phyloP scores from a whole-genome alignment of 352 stramenopile species.

The Pilasporangium apinafurcum region DNA sequence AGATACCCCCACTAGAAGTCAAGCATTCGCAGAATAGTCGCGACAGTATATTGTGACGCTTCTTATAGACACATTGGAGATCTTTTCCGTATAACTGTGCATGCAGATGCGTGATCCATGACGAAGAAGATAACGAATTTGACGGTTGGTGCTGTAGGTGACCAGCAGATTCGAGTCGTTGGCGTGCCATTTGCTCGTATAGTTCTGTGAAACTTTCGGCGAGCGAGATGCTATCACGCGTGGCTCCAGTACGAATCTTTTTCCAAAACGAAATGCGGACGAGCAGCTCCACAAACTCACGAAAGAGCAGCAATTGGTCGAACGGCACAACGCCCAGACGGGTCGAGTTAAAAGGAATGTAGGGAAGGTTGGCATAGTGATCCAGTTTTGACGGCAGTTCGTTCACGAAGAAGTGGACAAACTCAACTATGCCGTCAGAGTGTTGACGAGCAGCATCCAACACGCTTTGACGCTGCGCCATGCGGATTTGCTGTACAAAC shows the following conservation, averaged over 20 bases:
- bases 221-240: slow-evolving; percentile 6
- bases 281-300: slow-evolving; percentile 67
- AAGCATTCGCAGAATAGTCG: slow-evolving; percentile 20
- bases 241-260: slow-evolving; percentile 8
- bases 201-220: slow-evolving; percentile 34
- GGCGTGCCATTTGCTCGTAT: slow-evolving; percentile 31
- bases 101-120: slow-evolving; percentile 17
- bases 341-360: slow-evolving; percentile 13
- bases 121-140: too few species aligned
- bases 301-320: slow-evolving; percentile 37
- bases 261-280: slow-evolving; percentile 37
- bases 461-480: slow-evolving; percentile 23
- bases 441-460: slow-evolving; percentile 8
- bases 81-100: slow-evolving; percentile 31
- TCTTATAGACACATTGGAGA: slow-evolving; percentile 28
- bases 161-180: slow-evolving; percentile 18
- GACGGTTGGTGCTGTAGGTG: slow-evolving; percentile 6
- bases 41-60: slow-evolving; percentile 28
- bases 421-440: slow-evolving; percentile 1
- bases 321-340: slow-evolving; percentile 13
- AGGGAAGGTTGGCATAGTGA: slow-evolving; percentile 10
- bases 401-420: slow-evolving; percentile 3
- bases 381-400: slow-evolving; percentile 14
- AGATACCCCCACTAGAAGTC: neutral
- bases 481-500: slow-evolving; percentile 26